phyloP scores from a whole-genome alignment of 805 yeast genomes.

The Barnettozyma californica region DNA sequence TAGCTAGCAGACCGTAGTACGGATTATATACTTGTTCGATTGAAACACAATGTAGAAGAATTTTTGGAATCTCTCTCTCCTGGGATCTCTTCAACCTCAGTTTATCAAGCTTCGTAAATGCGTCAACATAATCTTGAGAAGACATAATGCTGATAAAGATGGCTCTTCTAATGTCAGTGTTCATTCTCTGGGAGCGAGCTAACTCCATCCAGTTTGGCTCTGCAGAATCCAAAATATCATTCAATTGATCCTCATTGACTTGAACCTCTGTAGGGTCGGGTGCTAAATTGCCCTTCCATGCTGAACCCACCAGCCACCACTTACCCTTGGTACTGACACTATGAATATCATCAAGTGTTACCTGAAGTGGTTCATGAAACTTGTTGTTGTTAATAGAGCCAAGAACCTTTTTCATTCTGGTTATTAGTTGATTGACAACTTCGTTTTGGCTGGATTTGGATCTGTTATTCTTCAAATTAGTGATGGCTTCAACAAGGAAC shows the following conservation, averaged over 20 bases:
- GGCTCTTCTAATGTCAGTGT: conserved; percentile 91
- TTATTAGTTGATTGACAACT: conserved; percentile 44
- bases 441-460: conserved; percentile 45
- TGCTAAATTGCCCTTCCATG: conserved; percentile 74
- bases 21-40: conserved; percentile 85
- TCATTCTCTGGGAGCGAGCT: conserved; percentile 86
- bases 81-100: conserved; percentile 73
- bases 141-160: conserved; percentile 93
- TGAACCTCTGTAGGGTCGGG: conserved; percentile 19
- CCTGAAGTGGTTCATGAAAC: conserved; percentile 73
- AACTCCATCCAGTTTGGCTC: conserved; percentile 83
- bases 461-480: conserved; percentile 83
- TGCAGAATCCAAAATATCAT: conserved; percentile 17
- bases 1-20: conserved; percentile 77
- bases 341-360: conserved; percentile 74
- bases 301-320: conserved; percentile 99
- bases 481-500: conserved; percentile 79
- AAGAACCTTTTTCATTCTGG: conserved; percentile 58
- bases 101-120: conserved; percentile 76
- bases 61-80: conserved; percentile 80
- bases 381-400: conserved; percentile 45
- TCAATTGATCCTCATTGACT: conserved; percentile 15
- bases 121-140: conserved; percentile 86
- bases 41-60: conserved; percentile 79
- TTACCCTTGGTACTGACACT: conserved; percentile 78